Evolutionary conservation across 306 rosid genomes (phyloP), one percentile per base, ranked within the genome.

Genomic region (Datisca glomerata): DNA sequence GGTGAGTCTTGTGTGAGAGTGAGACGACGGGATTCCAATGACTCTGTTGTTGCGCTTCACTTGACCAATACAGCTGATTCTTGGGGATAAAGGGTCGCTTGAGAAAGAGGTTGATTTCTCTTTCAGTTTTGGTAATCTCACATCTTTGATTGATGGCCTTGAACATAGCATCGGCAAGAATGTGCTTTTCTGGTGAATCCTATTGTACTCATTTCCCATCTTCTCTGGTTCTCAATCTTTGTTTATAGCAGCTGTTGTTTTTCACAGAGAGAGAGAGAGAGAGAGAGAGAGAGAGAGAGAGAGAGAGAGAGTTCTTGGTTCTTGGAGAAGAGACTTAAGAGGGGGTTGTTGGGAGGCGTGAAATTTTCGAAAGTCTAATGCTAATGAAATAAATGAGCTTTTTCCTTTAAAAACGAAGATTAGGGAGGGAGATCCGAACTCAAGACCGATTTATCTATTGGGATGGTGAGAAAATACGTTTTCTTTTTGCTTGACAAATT

Each of bases 21-120:
- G 60, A 39, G 51, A 49, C 39, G 45, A 29, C 24, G 92, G 93
- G 11, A 73, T 60, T 2, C 89, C 94, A 2, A 65, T 49, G 2
- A 79, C 77, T 49, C 51, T 84, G 81, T 84, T 83, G 67, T 67
- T 70, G 35, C 96, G 71, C 60, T 80, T 91, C 1, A 91, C 98
- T 51, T 91, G 96, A 44, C 98, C 98, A 79, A 75, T 84, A 75
- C 98, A 91, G 35, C 92, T 66, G 64, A 84, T 84, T 72, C 57
- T 80, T 2, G 98, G 98, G 28, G 98, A 91, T 24, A 73, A 38
- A 43, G 94, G 84, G 36, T 75, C 89, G 4, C 53, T 48, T 46
- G 61, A 43, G 40, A 63, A 18, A 15, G 72, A 57, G 7, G 38
- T 35, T 3, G 50, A 31, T 8, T 32, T 49, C 17, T 13, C 31